Percentiles rank a stretch among this genome's conserved stretches.
These are phyloP conservation scores for Graphiopsis chlorocephala DNA, from an alignment of 2,329 filamentous ascomycete genomes.

Conservation along the genomic window DNA sequence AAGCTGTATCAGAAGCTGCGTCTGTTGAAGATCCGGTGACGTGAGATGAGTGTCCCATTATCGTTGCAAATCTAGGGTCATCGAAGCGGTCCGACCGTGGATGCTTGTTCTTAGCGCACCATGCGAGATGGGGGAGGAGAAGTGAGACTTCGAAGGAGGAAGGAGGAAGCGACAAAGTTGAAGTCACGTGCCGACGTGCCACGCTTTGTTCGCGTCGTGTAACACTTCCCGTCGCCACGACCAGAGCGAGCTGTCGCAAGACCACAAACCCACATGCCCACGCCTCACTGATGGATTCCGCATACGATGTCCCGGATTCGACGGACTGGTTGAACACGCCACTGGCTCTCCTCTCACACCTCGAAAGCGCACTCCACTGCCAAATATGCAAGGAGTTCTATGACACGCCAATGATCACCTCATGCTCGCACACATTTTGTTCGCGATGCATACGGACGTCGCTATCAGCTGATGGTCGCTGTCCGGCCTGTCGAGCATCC, in stretches of 20 bases:
- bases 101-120: not conserved
- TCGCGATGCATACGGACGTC: conserved; percentile 90
- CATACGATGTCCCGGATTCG: conserved; percentile 63
- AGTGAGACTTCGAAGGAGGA: not conserved
- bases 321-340: conserved; percentile 79
- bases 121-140: not conserved
- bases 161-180: not conserved
- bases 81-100: not conserved
- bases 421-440: conserved; percentile 94
- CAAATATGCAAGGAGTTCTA: conserved; percentile 99
- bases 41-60: not conserved
- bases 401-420: conserved; percentile 89
- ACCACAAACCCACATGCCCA: not conserved
- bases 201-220: not conserved
- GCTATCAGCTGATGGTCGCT: conserved; percentile 78
- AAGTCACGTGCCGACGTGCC: not conserved
- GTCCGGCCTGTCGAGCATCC: conserved; percentile 73
- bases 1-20: not conserved
- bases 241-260: not conserved
- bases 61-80: not conserved
- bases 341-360: conserved; percentile 61
- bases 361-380: conserved; percentile 86
- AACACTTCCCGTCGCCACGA: not conserved
- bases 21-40: not conserved
- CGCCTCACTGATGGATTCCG: conserved; percentile 12